Evolutionary conservation across 345 rosid species (phyloP), one percentile per base, ranked within the genome.

Genomic region (Eucalyptus erythrocorys): DNA sequence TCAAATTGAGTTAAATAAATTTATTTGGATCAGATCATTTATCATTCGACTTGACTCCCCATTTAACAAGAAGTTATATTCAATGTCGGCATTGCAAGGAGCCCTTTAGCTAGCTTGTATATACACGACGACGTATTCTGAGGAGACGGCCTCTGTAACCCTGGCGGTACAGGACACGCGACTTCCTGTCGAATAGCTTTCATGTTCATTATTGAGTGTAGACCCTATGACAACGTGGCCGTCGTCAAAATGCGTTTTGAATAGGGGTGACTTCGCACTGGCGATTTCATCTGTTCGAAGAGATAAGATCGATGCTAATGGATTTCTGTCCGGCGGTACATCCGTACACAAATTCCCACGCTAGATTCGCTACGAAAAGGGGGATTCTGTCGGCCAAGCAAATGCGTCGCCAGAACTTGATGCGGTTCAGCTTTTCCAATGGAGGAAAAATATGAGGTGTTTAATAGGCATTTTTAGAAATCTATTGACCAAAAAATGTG

Each of bases 41-140:
- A 50, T 50, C 0, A 17, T 17, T 15, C 22, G 1, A 0, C 22
- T 1, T 1, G 1, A 50, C 3, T 16, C 17, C 22, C 22, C 3
- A 6, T 50, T 50, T 17, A 13, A 50, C 55, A 50, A 16, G 22
- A 16, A 66, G 12, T 66, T 32, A 66, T 66, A 66, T 3, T 66
- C 42, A 66, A 16, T 42, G 5, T 32, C 16, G 6, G 79, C 22
- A 66, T 32, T 66, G 79, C 37, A 4, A 32, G 32, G 79, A 7
- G 3, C 32, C 40, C 79, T 32, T 16, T 8, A 32, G 55, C 79
- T 32, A 7, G 76, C 37, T n/a, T 66, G 40, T n/a, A n/a, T 14
- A 66, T 4, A 66, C 3, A 66, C 11, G 22, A 66, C 10, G 42
- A 3, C 22, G 5, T 32, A 32, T n/a, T 21, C 40, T 16, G 8